Conservation (phyloP, 352 stramenopile genomes). For the Globisporangium parvum region DNA sequence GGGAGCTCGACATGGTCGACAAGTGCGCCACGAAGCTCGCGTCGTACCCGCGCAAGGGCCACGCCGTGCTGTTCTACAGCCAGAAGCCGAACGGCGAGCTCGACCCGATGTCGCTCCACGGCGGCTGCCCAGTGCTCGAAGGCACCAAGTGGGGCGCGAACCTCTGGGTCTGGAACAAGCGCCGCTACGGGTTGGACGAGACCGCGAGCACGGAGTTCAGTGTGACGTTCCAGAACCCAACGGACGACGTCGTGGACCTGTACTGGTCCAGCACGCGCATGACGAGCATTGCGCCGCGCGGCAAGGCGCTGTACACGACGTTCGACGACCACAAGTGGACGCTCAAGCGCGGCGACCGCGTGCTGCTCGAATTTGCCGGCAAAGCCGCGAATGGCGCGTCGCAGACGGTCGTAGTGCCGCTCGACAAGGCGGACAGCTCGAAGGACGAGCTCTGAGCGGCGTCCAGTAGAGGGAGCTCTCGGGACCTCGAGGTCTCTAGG, state of each 20-base stretch:
- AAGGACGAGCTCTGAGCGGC: slow-evolving; percentile 42
- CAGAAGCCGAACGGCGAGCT: slow-evolving; percentile 91
- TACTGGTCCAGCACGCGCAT: slow-evolving; percentile 74
- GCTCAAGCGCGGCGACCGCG: slow-evolving; percentile 41
- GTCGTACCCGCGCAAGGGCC: slow-evolving; percentile 77
- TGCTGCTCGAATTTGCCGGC: slow-evolving; percentile 52
- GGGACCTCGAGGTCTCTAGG: no score
- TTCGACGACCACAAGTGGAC: slow-evolving; percentile 67
- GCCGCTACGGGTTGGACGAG: slow-evolving; percentile 55
- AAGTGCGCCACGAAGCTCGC: slow-evolving; percentile 76
- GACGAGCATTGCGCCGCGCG: slow-evolving; percentile 42
- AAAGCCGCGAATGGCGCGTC: slow-evolving; percentile 34
- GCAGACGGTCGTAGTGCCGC: slow-evolving; percentile 43
- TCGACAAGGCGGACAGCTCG: slow-evolving; percentile 11
- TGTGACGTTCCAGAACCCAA: slow-evolving; percentile 71
- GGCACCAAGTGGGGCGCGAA: slow-evolving; percentile 96
- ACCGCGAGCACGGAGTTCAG: slow-evolving; percentile 29
- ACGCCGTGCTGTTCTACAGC: slow-evolving; percentile 97
- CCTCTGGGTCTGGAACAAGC: slow-evolving; percentile 96
- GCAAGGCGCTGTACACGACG: slow-evolving; percentile 48
- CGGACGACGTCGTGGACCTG: slow-evolving; percentile 34
- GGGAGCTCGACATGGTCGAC: slow-evolving; percentile 73
- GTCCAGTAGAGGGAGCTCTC: neutral
- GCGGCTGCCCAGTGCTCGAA: slow-evolving; percentile 93
- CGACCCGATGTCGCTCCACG: slow-evolving; percentile 86